Evolutionary conservation across 2,329 filamentous ascomycete species (phyloP).

Genomic region (Aspergillus ochraceoroseus): DNA sequence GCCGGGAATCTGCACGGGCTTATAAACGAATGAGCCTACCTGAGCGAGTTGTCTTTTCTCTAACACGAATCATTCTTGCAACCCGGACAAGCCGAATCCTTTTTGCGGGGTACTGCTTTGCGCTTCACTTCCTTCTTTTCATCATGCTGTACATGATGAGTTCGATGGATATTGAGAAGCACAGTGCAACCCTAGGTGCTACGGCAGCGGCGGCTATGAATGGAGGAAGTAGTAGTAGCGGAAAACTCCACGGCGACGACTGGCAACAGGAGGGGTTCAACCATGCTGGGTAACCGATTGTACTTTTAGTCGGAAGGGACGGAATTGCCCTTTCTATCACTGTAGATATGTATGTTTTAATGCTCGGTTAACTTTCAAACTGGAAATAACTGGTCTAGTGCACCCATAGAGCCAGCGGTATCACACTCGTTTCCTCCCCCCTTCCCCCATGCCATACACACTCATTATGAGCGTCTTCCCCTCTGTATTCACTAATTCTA

Average conservation of each 20-base stretch:
- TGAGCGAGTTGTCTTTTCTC: constrained; percentile 81
- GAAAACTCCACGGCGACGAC: constrained; percentile 46
- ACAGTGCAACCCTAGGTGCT: constrained; percentile 50
- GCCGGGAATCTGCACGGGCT: constrained; percentile 84
- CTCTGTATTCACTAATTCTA: too few relatives aligned
- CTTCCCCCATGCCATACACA: too few relatives aligned
- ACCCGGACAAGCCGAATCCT: constrained; percentile 87
- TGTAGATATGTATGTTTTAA: neutral
- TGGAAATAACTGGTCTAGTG: too few relatives aligned
- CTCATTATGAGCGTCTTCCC: too few relatives aligned
- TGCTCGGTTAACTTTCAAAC: neutral
- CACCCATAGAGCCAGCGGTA: too few relatives aligned
- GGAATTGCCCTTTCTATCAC: too few relatives aligned
- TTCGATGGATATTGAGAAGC: constrained; percentile 59
- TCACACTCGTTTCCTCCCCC: too few relatives aligned
- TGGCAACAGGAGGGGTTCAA: constrained; percentile 62
- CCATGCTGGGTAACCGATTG: constrained; percentile 19
- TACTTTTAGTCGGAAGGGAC: constrained; percentile 11
- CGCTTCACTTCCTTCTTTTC: constrained; percentile 82
- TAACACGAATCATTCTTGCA: constrained; percentile 85
- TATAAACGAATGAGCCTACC: constrained; percentile 91
- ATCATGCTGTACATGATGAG: constrained; percentile 81
- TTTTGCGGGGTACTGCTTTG: constrained; percentile 87
- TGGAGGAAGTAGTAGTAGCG: constrained; percentile 25
- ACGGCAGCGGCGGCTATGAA: constrained; percentile 39